A percentile compares a stretch with the other conserved stretches of the same genome.
Evolutionary conservation across 768 basidiomycete species (phyloP).

Genomic region (Boletus patriciae): DNA sequence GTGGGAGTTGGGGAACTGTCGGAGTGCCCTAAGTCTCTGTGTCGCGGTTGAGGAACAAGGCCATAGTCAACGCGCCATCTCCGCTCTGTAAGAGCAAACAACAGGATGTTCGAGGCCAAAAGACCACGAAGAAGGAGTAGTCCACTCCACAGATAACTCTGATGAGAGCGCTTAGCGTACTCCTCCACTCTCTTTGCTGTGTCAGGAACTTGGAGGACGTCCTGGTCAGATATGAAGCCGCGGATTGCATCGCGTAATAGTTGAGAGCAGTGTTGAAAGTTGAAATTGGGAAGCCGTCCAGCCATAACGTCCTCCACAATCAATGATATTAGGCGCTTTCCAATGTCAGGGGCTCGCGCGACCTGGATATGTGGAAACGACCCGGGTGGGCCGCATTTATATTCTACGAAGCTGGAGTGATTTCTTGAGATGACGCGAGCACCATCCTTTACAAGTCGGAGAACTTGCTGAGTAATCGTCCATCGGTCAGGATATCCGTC

Average conservation of each 20-base stretch:
- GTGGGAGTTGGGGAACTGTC: slow-evolving; percentile 9
- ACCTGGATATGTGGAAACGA: slow-evolving; percentile 12
- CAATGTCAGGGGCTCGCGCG: background rate
- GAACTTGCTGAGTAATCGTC: slow-evolving; percentile 28
- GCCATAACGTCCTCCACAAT: slow-evolving; percentile 7
- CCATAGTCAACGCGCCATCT: slow-evolving; percentile 38
- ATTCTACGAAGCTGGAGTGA: background rate
- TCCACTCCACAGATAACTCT: background rate
- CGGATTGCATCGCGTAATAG: background rate
- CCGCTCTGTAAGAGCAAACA: slow-evolving; percentile 27
- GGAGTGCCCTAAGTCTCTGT: background rate
- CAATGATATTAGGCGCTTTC: background rate
- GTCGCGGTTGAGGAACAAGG: slow-evolving; percentile 5
- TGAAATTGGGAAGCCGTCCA: slow-evolving; percentile 9
- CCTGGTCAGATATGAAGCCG: slow-evolving; percentile 13
- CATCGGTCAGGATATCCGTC: slow-evolving; percentile 32
- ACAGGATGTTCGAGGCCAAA: slow-evolving; percentile 25
- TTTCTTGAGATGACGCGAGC: background rate
- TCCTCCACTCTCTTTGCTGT: slow-evolving; percentile 6
- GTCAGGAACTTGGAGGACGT: background rate
- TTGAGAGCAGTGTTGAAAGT: slow-evolving; percentile 2
- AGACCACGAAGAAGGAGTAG: slow-evolving; percentile 22
- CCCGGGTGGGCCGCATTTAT: background rate
- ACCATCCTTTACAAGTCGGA: slow-evolving; percentile 13
- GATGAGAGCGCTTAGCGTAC: background rate